Evolutionary conservation across 1,284 basidiomycete species (phyloP).

Genomic region (Trametes versicolor): DNA sequence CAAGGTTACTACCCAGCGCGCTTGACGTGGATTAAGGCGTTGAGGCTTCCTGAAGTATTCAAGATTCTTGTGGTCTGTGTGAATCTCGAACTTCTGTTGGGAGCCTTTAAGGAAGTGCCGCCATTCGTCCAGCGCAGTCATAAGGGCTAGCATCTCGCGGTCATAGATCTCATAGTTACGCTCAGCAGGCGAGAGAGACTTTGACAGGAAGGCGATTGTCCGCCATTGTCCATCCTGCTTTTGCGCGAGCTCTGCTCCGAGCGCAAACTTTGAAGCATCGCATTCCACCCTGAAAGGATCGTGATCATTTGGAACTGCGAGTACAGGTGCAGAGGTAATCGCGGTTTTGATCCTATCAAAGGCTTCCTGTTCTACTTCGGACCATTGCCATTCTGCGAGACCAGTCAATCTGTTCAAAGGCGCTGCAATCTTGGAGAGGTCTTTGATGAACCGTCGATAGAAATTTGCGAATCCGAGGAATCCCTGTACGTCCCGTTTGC

Average conservation of each 20-base stretch:
- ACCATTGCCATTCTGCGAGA: slow-evolving; percentile 37
- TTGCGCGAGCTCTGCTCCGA: slow-evolving; percentile 21
- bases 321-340: slow-evolving; percentile 37
- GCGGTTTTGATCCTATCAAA: slow-evolving; percentile 42
- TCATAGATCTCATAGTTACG: slow-evolving; percentile 51
- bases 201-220: slow-evolving; percentile 23
- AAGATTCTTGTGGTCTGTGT: slow-evolving; percentile 56
- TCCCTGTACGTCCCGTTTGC: slow-evolving; percentile 16
- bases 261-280: slow-evolving; percentile 18
- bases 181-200: slow-evolving; percentile 12
- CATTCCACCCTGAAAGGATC: slow-evolving; percentile 20
- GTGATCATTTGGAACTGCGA: slow-evolving; percentile 24
- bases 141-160: slow-evolving; percentile 50
- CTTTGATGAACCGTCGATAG: slow-evolving; percentile 42
- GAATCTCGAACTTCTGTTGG: slow-evolving; percentile 23
- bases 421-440: slow-evolving; percentile 41
- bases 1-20: slow-evolving; percentile 50
- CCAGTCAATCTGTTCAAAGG: slow-evolving; percentile 39
- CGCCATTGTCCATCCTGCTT: slow-evolving; percentile 25
- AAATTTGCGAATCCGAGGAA: slow-evolving; percentile 31
- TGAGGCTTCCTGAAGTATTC: slow-evolving; percentile 49
- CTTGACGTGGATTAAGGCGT: slow-evolving; percentile 50
- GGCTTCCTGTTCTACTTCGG: slow-evolving; percentile 27
- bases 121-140: slow-evolving; percentile 45
- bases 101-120: slow-evolving; percentile 43